phyloP scores from a whole-genome alignment of 2,329 filamentous ascomycete species.

The Botrytis fabae region DNA sequence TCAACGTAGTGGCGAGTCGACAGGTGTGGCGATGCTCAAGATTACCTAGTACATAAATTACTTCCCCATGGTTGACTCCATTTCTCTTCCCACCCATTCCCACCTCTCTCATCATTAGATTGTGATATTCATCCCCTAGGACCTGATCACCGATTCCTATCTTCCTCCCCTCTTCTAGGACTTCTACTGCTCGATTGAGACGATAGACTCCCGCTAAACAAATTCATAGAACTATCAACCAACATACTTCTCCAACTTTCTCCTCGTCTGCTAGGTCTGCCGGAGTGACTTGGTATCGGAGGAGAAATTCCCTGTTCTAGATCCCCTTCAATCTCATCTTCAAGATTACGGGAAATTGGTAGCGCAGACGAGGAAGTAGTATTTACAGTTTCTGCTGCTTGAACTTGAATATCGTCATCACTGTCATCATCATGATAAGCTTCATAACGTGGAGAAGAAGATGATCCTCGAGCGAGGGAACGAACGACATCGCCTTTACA shows the following conservation, averaged over 20 bases:
- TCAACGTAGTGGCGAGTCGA: background rate
- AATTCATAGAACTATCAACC: constrained; percentile 29
- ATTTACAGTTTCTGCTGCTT: constrained; percentile 47
- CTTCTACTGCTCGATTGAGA: constrained; percentile 32
- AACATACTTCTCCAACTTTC: constrained; percentile 21
- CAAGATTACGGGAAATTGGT: constrained; percentile 29
- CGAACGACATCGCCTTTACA: constrained; percentile 96
- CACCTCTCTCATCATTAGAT: background rate
- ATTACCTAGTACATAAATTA: constrained; percentile 23
- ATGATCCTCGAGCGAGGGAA: constrained; percentile 54
- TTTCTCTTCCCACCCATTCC: background rate
- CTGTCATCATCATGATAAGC: constrained; percentile 46
- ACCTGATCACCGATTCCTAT: constrained; percentile 33
- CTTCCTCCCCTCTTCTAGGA: constrained; percentile 31
- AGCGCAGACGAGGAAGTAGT: constrained; percentile 49
- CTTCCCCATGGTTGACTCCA: background rate
- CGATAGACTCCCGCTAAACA: constrained; percentile 34
- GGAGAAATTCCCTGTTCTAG: constrained; percentile 35
- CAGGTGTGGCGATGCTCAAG: constrained; percentile 13
- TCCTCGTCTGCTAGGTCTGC: constrained; percentile 5
- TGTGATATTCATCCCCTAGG: background rate
- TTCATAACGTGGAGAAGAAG: constrained; percentile 39
- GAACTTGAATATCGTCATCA: constrained; percentile 47
- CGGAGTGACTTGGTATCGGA: constrained; percentile 24
- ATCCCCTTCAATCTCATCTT: constrained; percentile 30